Evolutionary conservation across 2,329 filamentous ascomycete genomes (phyloP).

Genomic region (Monosporascus sp.): DNA sequence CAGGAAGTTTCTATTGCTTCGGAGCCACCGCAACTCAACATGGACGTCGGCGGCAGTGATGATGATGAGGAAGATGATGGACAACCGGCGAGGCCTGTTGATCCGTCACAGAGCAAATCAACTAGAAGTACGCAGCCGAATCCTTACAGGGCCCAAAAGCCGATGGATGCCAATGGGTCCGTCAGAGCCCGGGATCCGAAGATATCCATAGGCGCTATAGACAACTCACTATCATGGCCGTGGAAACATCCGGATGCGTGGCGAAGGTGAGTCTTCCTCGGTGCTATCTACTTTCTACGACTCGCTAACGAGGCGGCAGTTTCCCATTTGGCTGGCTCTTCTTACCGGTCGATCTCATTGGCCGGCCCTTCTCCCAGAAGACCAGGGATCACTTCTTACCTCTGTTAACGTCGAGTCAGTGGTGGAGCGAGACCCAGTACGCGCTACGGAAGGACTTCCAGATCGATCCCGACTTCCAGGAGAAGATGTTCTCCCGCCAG

Average conservation of each 20-base stretch:
- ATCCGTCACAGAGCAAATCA: constrained; percentile 38
- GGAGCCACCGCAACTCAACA: constrained; percentile 67
- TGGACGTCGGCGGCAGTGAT: constrained; percentile 45
- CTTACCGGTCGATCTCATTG: constrained; percentile 91
- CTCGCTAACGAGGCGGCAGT: constrained; percentile 38
- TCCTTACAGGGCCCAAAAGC: constrained; percentile 73
- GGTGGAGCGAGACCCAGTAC: constrained; percentile 94
- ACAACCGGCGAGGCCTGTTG: constrained; percentile 57
- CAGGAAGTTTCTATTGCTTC: constrained; percentile 81
- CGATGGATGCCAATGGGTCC: constrained; percentile 70
- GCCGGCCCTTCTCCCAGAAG: constrained; percentile 89
- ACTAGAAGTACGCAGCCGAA: constrained; percentile 42
- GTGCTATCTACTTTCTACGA: neutral
- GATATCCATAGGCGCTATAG: constrained; percentile 85
- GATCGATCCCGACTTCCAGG: constrained; percentile 91
- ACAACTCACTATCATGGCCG: constrained; percentile 97
- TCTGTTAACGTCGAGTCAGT: constrained; percentile 85
- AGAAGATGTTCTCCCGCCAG: constrained; percentile 97
- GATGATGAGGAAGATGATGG: constrained; percentile 25
- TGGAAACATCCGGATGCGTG: constrained; percentile 98
- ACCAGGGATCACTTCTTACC: constrained; percentile 95
- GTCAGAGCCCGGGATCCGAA: constrained; percentile 45
- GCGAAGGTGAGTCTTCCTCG: constrained; percentile 41
- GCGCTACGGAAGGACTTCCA: constrained; percentile 83
- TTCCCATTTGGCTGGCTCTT: constrained; percentile 99